phyloP scores from a whole-genome alignment of 768 basidiomycete species.

The Termitomyces sp. region DNA sequence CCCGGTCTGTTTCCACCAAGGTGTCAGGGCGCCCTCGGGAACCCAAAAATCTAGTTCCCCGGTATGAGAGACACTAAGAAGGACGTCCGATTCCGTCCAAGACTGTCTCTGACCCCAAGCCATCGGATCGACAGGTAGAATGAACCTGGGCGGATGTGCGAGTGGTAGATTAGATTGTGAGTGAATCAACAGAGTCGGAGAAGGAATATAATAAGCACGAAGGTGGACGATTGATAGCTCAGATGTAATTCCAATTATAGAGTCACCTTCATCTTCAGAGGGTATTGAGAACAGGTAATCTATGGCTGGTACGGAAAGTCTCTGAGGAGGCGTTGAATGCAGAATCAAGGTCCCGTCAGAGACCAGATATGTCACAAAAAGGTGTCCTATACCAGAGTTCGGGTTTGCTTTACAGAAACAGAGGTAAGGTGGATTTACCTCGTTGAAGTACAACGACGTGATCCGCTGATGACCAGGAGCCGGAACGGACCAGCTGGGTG shows the following conservation, averaged over 20 bases:
- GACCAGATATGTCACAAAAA: slow-evolving; percentile 54
- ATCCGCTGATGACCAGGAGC: slow-evolving; percentile 52
- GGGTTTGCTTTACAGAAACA: not conserved
- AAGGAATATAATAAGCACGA: slow-evolving; percentile 28
- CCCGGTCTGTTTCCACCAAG: slow-evolving; percentile 64
- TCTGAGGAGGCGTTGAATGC: slow-evolving; percentile 40
- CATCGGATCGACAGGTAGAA: slow-evolving; percentile 85
- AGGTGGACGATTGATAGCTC: slow-evolving; percentile 57
- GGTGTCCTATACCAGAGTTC: slow-evolving; percentile 32
- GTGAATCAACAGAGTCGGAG: slow-evolving; percentile 35
- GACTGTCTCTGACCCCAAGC: slow-evolving; percentile 55
- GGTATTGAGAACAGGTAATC: slow-evolving; percentile 64
- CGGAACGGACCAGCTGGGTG: slow-evolving; percentile 39
- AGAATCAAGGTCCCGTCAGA: slow-evolving; percentile 43
- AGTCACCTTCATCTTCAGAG: slow-evolving; percentile 42
- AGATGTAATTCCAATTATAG: slow-evolving; percentile 62
- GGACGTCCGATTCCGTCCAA: slow-evolving; percentile 58
- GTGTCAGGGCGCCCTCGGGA: slow-evolving; percentile 36
- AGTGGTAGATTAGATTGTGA: slow-evolving; percentile 52
- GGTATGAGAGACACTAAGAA: slow-evolving; percentile 69
- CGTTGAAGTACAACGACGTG: slow-evolving; percentile 65
- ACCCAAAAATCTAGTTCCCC: slow-evolving; percentile 90
- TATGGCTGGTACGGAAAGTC: slow-evolving; percentile 42
- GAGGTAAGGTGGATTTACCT: slow-evolving; percentile 33
- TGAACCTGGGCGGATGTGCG: slow-evolving; percentile 38